Evolutionary conservation across 1,284 basidiomycete genomes (phyloP).

Genomic region (Austroboletus rostrupii): DNA sequence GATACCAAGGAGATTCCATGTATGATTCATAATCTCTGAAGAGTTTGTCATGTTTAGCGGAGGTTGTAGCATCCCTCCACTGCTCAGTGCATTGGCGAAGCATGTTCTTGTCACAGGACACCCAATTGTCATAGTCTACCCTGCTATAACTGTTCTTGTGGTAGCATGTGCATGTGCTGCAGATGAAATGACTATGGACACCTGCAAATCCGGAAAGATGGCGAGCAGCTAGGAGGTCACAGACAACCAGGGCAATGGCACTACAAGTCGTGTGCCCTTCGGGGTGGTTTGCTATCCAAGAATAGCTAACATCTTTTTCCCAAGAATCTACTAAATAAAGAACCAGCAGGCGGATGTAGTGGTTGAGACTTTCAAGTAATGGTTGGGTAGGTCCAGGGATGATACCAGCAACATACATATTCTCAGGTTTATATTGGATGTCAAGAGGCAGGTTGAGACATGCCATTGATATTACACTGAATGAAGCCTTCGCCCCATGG

Average conservation of each 20-base stretch:
- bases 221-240: too few species aligned
- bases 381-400: conserved; percentile 14
- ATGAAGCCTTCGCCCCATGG: not conserved
- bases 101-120: conserved; percentile 1
- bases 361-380: conserved; percentile 13
- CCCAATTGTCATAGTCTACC: conserved; percentile 11
- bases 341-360: conserved; percentile 10
- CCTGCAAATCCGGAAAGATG: conserved; percentile 1
- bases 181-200: conserved; percentile 12
- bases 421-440: conserved; percentile 7
- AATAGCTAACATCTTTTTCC: conserved; percentile 6
- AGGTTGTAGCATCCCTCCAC: conserved; percentile 9
- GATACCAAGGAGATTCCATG: conserved; percentile 2
- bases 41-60: not conserved
- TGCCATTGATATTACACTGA: conserved; percentile 3
- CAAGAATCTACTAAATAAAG: conserved; percentile 4
- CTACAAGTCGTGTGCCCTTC: too few species aligned
- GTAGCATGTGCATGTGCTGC: conserved; percentile 9
- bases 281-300: too few species aligned
- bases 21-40: conserved; percentile 15
- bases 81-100: not conserved
- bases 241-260: too few species aligned
- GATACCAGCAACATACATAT: conserved; percentile 10
- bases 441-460: too few species aligned
- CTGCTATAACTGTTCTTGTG: conserved; percentile 8